Evolutionary conservation across 1,284 basidiomycete species (phyloP), one percentile per base, ranked within the genome.

Genomic region (Pseudozyma pruni): DNA sequence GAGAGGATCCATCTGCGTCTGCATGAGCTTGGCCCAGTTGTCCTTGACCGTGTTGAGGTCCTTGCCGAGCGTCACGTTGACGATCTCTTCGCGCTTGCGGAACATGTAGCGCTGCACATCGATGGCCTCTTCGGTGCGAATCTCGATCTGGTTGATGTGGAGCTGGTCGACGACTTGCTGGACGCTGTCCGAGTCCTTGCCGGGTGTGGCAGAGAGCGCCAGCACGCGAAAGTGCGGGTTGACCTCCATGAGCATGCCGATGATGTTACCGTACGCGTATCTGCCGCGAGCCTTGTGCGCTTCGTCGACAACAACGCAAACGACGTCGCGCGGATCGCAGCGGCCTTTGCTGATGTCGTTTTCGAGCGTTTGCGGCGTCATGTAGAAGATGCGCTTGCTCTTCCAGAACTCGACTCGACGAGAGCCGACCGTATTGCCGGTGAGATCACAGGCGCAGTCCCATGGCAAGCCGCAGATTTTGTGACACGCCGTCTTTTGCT

Each of bases 101-200:
- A 94, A 90, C 74, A 95, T 88, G 81, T 97, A 98, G 40, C 87
- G 87, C 63, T 88, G 87, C 34, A 98, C 86, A 83, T 98, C 96
- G 35, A 94, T 84, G 69, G 93, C 94, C 54, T 90, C 87, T 78
- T 98, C 96, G 76, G 95, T 90, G 50, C 96, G 87, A 62, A 98
- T 93, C 81, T 98, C 95, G 68, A 99, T 95, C 53, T 90, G 89
- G 75, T 93, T 93, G 71, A 99, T 96, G 81, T 98, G 96, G n/a
- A 98, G 85, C 11, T 90, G 89, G 78, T 98, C 93, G 14, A 98
- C 89, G n/a, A 98, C 90, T 17, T 85, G 85, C 83, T 99, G 96
- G 0, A 98, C 91, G 27, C 89, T 89, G 41, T 94, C 91, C 0
- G 91, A 88, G 41, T 88, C 91, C 73, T 89, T 86, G 23, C 95